These are phyloP conservation scores for Vicia villosa DNA, from an alignment of 306 rosid genomes.

Conservation along the genomic window DNA sequence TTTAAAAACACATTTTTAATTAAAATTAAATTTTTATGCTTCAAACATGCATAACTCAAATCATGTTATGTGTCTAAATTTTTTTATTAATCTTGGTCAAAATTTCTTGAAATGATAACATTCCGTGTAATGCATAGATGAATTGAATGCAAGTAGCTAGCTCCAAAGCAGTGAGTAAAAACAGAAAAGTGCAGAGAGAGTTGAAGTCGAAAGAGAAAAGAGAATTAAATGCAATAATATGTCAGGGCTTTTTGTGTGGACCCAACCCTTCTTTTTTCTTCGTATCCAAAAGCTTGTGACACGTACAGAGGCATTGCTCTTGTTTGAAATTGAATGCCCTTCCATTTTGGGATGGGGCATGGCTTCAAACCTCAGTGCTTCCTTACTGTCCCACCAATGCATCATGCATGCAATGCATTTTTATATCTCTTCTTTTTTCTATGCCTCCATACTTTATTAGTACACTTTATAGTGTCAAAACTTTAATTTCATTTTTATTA, in stretches of 20 bases:
- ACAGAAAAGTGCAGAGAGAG: constrained; percentile 49
- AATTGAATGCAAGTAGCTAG: constrained; percentile 25
- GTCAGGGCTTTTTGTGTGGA: constrained; percentile 43
- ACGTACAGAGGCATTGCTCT: constrained; percentile 24
- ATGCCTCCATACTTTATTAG: constrained; percentile 29
- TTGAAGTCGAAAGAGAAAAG: constrained; percentile 35
- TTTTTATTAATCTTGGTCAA: constrained; percentile 17
- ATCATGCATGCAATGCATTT: constrained; percentile 35
- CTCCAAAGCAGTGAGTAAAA: not conserved
- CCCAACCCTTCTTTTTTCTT: constrained; percentile 33
- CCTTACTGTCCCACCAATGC: constrained; percentile 38
- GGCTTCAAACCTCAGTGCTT: constrained; percentile 26
- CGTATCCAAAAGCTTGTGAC: not conserved
- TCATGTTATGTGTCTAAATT: no score
- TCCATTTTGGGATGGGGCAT: constrained; percentile 35
- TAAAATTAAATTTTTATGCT: no score
- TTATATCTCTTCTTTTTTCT: constrained; percentile 17
- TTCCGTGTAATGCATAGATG: constrained; percentile 20
- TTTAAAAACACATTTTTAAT: no score
- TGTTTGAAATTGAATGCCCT: constrained; percentile 33
- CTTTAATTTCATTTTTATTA: not conserved
- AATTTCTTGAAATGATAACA: constrained; percentile 33
- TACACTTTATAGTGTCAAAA: constrained; percentile 12
- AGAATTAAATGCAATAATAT: constrained; percentile 40
- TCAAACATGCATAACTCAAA: no score